phyloP scores from a whole-genome alignment of 352 stramenopile species.

The Globisporangium nagaii region DNA sequence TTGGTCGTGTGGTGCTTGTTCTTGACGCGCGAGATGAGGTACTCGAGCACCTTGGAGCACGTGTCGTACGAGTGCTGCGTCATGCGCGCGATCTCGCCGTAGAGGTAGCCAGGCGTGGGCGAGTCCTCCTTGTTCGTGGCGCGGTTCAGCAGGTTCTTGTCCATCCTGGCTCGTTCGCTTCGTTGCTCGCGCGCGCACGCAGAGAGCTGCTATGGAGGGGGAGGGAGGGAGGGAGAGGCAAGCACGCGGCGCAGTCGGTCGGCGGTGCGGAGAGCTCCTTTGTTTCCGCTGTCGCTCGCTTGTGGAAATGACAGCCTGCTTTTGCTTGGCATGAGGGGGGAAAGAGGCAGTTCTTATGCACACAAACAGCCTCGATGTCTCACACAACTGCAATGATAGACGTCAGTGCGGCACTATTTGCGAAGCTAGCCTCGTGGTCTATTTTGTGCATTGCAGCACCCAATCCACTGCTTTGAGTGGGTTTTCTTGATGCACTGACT shows the following conservation, averaged over 20 bases:
- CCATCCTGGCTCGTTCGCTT: constrained; percentile 57
- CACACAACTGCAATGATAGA: no score
- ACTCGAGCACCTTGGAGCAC: constrained; percentile 86
- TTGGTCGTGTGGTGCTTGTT: constrained; percentile 96
- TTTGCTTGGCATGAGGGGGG: no score
- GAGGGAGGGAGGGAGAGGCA: not conserved
- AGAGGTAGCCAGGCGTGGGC: constrained; percentile 95
- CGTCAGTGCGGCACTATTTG: no score
- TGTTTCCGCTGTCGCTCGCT: not conserved
- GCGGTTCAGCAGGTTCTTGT: constrained; percentile 90
- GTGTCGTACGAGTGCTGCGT: constrained; percentile 89
- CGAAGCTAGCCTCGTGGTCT: no score
- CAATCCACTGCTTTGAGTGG: no score
- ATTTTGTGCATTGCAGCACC: no score
- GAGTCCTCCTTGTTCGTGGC: constrained; percentile 92
- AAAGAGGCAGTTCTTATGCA: constrained; percentile 1
- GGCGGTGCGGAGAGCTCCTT: not conserved
- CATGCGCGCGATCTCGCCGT: constrained; percentile 94
- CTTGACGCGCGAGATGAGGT: constrained; percentile 88
- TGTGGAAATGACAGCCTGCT: constrained; percentile 1
- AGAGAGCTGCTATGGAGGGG: not conserved
- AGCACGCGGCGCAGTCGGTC: not conserved
- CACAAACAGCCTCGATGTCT: no score
- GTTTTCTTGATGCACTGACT: no score
- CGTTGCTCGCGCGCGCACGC: not conserved